phyloP scores from a whole-genome alignment of 2,329 filamentous ascomycete genomes.

The Microdochium bolleyi region DNA sequence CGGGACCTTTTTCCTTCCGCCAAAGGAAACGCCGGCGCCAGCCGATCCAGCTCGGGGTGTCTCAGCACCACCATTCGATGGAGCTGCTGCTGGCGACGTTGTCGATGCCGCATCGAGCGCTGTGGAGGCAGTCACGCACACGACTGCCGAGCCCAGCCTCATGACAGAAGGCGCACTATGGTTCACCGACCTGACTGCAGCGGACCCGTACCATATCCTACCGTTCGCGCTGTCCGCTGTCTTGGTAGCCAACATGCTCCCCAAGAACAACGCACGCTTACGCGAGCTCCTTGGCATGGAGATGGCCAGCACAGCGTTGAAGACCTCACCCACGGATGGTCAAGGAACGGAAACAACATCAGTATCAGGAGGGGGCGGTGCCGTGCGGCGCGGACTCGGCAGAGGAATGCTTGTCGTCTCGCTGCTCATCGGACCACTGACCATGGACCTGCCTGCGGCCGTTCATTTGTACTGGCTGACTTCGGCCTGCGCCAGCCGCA shows the following conservation, averaged over 20 bases:
- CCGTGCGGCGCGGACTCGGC: constrained; percentile 21
- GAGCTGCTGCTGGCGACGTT: not conserved
- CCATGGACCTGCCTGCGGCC: constrained; percentile 28
- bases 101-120: constrained; percentile 1
- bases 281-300: constrained; percentile 14
- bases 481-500: constrained; percentile 17
- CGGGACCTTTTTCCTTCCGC: constrained; percentile 18
- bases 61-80: not conserved
- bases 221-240: constrained; percentile 30
- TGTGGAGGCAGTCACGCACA: constrained; percentile 9
- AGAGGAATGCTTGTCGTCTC: not conserved
- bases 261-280: constrained; percentile 13
- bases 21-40: not conserved
- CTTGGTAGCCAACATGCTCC: constrained; percentile 24
- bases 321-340: no score
- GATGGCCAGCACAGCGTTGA: not conserved
- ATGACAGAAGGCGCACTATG: constrained; percentile 43
- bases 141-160: constrained; percentile 27
- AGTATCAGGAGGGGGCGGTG: constrained; percentile 7
- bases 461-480: constrained; percentile 35
- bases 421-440: constrained; percentile 22
- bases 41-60: not conserved
- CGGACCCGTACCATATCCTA: constrained; percentile 42
- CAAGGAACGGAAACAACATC: not conserved
- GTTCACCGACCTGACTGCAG: constrained; percentile 44